phyloP scores from a whole-genome alignment of 2,329 filamentous ascomycete species.

The Hymenoscyphus albidus region DNA sequence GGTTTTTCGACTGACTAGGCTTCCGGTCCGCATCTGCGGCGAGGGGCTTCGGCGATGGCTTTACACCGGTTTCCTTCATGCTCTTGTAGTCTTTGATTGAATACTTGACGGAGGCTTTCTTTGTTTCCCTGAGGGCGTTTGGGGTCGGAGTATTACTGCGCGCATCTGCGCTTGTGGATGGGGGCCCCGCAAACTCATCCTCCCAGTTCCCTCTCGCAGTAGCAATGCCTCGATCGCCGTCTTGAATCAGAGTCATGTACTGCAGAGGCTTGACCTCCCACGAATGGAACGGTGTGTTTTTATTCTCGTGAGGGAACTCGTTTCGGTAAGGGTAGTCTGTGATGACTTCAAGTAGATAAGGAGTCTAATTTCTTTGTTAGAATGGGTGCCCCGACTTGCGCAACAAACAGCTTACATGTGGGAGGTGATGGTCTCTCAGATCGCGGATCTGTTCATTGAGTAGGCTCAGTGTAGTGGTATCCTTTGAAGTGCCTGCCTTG shows the following conservation, averaged over 20 bases:
- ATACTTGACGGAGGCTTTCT: conserved; percentile 31
- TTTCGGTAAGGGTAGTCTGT: conserved; percentile 24
- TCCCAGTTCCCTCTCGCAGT: conserved; percentile 29
- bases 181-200: conserved; percentile 26
- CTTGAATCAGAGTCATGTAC: conserved; percentile 33
- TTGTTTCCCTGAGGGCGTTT: conserved; percentile 23
- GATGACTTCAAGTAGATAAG: conserved; percentile 30
- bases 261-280: conserved; percentile 32
- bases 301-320: conserved; percentile 29
- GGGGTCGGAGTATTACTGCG: conserved; percentile 32
- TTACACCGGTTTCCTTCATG: conserved; percentile 30
- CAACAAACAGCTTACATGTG: conserved; percentile 23
- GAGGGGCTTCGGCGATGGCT: conserved; percentile 22
- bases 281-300: conserved; percentile 29
- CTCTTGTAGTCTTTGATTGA: conserved; percentile 34
- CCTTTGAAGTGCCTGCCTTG: conserved; percentile 12
- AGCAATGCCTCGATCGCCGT: conserved; percentile 28
- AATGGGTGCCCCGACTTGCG: conserved; percentile 12
- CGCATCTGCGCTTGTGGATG: conserved; percentile 20
- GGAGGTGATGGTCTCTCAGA: conserved; percentile 25
- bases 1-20: conserved; percentile 20
- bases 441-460: conserved; percentile 26
- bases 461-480: conserved; percentile 13
- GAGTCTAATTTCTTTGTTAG: conserved; percentile 23
- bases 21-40: conserved; percentile 14